Base-by-base conservation (phyloP, 2,329 filamentous ascomycete genomes). In the Ophiostoma piceae region DNA sequence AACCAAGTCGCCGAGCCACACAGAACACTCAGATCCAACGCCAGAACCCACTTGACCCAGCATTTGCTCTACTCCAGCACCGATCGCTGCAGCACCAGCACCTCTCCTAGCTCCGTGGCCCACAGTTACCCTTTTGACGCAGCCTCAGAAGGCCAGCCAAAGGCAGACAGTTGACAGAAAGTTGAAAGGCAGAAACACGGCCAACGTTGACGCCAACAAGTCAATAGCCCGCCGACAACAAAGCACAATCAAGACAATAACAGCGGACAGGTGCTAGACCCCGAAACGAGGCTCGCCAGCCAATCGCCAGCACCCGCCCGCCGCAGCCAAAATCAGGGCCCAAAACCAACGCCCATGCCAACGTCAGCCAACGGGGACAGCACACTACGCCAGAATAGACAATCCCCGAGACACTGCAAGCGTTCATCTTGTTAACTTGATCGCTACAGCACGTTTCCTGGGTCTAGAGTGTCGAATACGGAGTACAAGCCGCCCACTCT, bases 101-200 rank as follows among this genome's bases (percentile, higher is more conserved):
- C 68, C 43, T 16, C 66, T 62, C 66, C 64, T 54, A 68, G 64
- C 70, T 71, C 62, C 72, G 69, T 65, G 73, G 68, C 73, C 73
- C 73, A 74, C 73, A 73, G 71, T 73, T 73, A 73, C 72, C 72
- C 71, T 72, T 71, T 66, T 39, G 60, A 70, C 22, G n/a, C 8
- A 16, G 51, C 51, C 51, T 22, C n/a, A 57, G 4, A 62, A 60
- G 19, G 26, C 26, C 57, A 62, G 57, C 22, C 3, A 51, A 19
- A 51, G 6, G 26, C 51, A 29, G 60, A 4, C 39, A 37, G 32
- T 16, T 29, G 26, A 19, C 47, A 51, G 47, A 8, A 6, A 51
- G 5, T 3, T 19, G 5, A 35, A 19, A 51, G 14, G 6, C 43
- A 47, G 19, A 3, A 51, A 19, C 43, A 51, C 39, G 11, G 39